Percentiles rank a stretch among this genome's conserved stretches.
Evolutionary conservation across 768 basidiomycete species (phyloP).

Genomic region (Pleurotus sapidus): DNA sequence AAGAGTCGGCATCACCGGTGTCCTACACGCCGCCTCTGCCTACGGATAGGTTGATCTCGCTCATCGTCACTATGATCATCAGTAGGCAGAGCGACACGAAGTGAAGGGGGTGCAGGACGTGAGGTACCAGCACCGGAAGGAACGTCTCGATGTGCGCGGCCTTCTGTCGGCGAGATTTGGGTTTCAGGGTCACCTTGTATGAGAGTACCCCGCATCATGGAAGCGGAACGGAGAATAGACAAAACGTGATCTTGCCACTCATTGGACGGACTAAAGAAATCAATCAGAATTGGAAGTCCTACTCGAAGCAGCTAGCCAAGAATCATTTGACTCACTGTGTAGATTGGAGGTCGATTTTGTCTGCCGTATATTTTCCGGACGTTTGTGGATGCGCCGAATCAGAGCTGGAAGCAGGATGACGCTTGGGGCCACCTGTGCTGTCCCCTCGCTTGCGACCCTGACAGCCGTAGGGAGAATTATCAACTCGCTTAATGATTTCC

Average conservation of each 20-base stretch:
- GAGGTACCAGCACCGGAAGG: neutral
- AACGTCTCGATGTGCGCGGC: slow-evolving; percentile 4
- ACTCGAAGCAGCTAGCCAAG: neutral
- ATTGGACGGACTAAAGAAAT: slow-evolving; percentile 61
- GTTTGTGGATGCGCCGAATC: slow-evolving; percentile 22
- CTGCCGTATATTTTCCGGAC: slow-evolving; percentile 15
- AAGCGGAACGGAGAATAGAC: slow-evolving; percentile 31
- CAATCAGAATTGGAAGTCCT: slow-evolving; percentile 10
- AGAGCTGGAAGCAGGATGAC: slow-evolving; percentile 18
- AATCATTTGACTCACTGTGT: slow-evolving; percentile 53
- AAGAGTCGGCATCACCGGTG: slow-evolving; percentile 24
- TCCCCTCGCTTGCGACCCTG: slow-evolving; percentile 57
- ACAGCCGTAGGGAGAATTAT: slow-evolving; percentile 75
- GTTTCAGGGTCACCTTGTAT: slow-evolving; percentile 2
- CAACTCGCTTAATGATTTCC: slow-evolving; percentile 81
- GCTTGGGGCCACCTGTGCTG: slow-evolving; percentile 17
- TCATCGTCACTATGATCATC: slow-evolving; percentile 17
- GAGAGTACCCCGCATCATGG: slow-evolving; percentile 11
- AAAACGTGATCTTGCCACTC: slow-evolving; percentile 81
- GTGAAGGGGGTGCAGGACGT: slow-evolving; percentile 5
- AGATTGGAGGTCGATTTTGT: slow-evolving; percentile 43
- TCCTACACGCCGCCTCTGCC: slow-evolving; percentile 52
- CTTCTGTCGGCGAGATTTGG: slow-evolving; percentile 7
- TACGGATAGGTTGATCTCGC: slow-evolving; percentile 30
- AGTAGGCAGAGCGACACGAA: slow-evolving; percentile 16